phyloP scores from a whole-genome alignment of 2,329 filamentous ascomycete genomes.

The Aureobasidium sp. region DNA sequence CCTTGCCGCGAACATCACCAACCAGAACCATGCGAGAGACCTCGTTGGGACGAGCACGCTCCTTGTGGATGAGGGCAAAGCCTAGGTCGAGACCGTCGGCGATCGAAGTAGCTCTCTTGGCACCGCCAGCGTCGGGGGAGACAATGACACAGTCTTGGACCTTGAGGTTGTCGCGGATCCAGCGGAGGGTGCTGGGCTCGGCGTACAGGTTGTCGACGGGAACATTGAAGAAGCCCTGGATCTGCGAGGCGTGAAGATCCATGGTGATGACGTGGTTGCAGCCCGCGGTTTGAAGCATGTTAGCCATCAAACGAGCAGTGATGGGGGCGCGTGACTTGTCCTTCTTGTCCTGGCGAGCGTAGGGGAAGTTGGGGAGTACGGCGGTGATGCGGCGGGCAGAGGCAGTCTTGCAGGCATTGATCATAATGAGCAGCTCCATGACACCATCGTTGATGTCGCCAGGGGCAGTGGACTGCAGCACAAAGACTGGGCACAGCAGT shows the following conservation, averaged over 20 bases:
- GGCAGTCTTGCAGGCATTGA: slow-evolving; percentile 84
- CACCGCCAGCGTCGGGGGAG: slow-evolving; percentile 88
- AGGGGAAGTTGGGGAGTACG: slow-evolving; percentile 93
- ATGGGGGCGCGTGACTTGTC: slow-evolving; percentile 94
- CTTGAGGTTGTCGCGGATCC: slow-evolving; percentile 80
- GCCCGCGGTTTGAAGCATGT: slow-evolving; percentile 93
- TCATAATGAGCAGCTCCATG: slow-evolving; percentile 98
- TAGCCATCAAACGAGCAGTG: slow-evolving; percentile 89
- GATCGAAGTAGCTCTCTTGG: slow-evolving; percentile 87
- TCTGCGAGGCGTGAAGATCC: slow-evolving; percentile 90
- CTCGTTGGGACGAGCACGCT: slow-evolving; percentile 83
- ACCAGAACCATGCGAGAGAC: slow-evolving; percentile 94
- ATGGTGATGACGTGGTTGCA: slow-evolving; percentile 94
- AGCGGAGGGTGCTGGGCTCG: slow-evolving; percentile 83
- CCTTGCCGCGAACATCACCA: slow-evolving; percentile 82
- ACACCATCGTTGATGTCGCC: slow-evolving; percentile 97
- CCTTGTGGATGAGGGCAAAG: slow-evolving; percentile 95
- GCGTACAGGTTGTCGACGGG: slow-evolving; percentile 80
- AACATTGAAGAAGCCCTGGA: slow-evolving; percentile 91
- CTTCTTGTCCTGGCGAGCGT: slow-evolving; percentile 96
- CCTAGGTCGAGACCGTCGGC: slow-evolving; percentile 84
- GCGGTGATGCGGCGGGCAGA: slow-evolving; percentile 88
- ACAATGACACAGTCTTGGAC: slow-evolving; percentile 86
- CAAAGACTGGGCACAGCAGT: slow-evolving; percentile 59
- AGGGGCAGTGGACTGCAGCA: slow-evolving; percentile 87